Evolutionary conservation across 2,329 filamentous ascomycete species (phyloP), one percentile per base, ranked within the genome.

Genomic region (Aspergillus sp.): DNA sequence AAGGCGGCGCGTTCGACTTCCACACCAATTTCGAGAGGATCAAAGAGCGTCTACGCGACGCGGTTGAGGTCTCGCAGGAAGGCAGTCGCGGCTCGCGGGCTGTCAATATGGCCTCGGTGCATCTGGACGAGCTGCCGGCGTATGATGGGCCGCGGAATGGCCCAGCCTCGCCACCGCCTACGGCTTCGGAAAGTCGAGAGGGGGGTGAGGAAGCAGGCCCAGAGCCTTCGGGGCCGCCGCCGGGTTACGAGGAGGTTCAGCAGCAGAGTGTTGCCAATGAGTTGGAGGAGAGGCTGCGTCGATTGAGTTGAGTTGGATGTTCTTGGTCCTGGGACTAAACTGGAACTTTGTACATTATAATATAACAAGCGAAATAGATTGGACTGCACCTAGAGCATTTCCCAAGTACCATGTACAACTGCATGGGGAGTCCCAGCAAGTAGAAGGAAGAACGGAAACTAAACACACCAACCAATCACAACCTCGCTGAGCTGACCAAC

Each of bases 1-100:
- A 96, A 41, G 89, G 89, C 26, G 89, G 89, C n/a, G 88, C 88
- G 37, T 91, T 82, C 57, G 86, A 94, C 47, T 96, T 93, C 53
- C 80, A 88, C 49, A 74, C 76, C 31, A 75, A 75, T 32, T 94
- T 88, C 52, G 85, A 93, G 49, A 72, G 82, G 35, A 78, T 95
- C 43, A 86, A 85, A 53, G 88, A 93, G 53, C 74, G 86, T 5
- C 64, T 94, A 35, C 74, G 81, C 43, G 85, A 95, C 49, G 85
- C 80, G 5, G 75, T 86, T 24, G 83, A 91, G 31, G 49, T 52
- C 10, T 46, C 52, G 3, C 48, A 45, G 11, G 59, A 64, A 22
- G 62, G 53, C 28, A 52, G 46, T 13, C 64, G 63, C 14, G 62
- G 62, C 4, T 48, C 67, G 25, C 57, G 57, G 14, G 66, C 60